phyloP scores from a whole-genome alignment of 1,139 yeast species.

The Spathaspora sp. region DNA sequence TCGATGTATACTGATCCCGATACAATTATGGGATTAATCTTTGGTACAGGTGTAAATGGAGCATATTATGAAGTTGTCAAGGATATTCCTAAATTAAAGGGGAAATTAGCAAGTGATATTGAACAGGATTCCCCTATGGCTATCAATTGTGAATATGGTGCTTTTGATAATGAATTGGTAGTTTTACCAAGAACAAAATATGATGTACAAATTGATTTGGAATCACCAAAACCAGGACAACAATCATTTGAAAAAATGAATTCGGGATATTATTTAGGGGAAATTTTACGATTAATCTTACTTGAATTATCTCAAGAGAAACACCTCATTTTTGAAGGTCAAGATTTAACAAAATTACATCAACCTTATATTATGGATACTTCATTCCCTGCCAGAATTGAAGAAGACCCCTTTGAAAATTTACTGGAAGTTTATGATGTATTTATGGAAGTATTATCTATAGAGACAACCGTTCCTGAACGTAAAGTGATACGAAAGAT shows the following conservation, averaged over 20 bases:
- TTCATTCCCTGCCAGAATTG: conserved; percentile 81
- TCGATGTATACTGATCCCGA: conserved; percentile 88
- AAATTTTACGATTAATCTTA: conserved; percentile 77
- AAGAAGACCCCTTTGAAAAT: conserved; percentile 88
- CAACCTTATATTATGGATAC: conserved; percentile 79
- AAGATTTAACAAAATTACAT: conserved; percentile 59
- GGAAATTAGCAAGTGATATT: conserved; percentile 64
- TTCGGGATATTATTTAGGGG: conserved; percentile 95
- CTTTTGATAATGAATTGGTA: conserved; percentile 87
- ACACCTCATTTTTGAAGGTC: conserved; percentile 66
- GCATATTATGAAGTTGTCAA: conserved; percentile 84
- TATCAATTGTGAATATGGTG: conserved; percentile 97
- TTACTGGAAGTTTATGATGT: conserved; percentile 71
- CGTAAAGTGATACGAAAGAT: conserved; percentile 79
- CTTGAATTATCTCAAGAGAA: conserved; percentile 64
- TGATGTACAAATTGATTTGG: conserved; percentile 75
- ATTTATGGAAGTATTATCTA: conserved; percentile 56
- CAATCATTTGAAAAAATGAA: conserved; percentile 97
- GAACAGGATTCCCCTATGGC: conserved; percentile 76
- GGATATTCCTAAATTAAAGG: conserved; percentile 82
- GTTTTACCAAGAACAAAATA: conserved; percentile 88
- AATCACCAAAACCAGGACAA: conserved; percentile 95
- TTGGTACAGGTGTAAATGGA: conserved; percentile 98
- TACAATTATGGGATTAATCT: conserved; percentile 91
- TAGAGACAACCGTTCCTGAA: conserved; percentile 73